A percentile compares a stretch with the other conserved stretches of the same genome.
Conservation (phyloP, 2,329 filamentous ascomycete species). For the Beauveria pseudobassiana region DNA sequence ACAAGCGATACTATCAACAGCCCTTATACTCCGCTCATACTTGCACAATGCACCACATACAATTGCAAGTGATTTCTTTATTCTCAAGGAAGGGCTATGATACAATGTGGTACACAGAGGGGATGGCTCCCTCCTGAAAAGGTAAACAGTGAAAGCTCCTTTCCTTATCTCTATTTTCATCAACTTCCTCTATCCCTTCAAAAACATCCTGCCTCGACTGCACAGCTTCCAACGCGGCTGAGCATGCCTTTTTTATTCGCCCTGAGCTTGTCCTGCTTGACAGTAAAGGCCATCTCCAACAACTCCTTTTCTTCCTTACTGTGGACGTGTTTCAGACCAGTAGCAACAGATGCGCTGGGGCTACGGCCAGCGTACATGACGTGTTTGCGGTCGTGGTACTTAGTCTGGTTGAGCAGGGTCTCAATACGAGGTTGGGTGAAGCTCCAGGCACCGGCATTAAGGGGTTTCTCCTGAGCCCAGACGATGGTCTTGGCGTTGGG, state of each 20-base stretch:
- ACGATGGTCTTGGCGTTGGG: conserved; percentile 97
- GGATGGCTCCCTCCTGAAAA: conserved; percentile 18
- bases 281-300: conserved; percentile 56
- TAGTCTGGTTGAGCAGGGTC: conserved; percentile 86
- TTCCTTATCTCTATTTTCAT: not conserved
- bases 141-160: conserved; percentile 9
- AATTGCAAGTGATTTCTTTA: conserved; percentile 16
- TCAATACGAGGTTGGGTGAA: conserved; percentile 97
- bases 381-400: conserved; percentile 88
- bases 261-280: conserved; percentile 63
- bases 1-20: conserved; percentile 10
- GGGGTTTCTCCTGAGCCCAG: conserved; percentile 94
- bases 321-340: conserved; percentile 82
- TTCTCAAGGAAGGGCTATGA: conserved; percentile 24
- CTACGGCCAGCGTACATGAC: conserved; percentile 95
- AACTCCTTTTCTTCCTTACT: conserved; percentile 89
- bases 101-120: conserved; percentile 26
- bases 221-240: not conserved
- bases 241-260: conserved; percentile 39
- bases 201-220: not conserved
- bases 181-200: not conserved
- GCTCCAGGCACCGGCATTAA: conserved; percentile 95
- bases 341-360: conserved; percentile 89
- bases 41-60: conserved; percentile 17
- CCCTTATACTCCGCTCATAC: conserved; percentile 14